A percentile compares a stretch with the other conserved stretches of the same genome.
phyloP scores from a whole-genome alignment of 371 early-diverging fungal species.

The Circinella umbellata region DNA sequence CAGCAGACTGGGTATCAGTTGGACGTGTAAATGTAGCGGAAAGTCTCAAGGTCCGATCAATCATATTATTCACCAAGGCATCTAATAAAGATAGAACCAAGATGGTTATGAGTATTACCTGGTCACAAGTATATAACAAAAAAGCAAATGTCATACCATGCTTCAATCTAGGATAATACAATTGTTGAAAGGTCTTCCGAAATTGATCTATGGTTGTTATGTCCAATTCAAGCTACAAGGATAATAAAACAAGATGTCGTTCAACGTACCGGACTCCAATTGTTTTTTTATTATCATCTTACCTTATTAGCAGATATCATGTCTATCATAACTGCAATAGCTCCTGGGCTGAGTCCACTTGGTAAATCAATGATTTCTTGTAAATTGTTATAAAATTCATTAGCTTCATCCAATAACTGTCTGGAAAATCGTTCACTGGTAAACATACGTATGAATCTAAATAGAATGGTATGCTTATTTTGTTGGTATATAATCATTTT shows the following conservation, averaged over 20 bases:
- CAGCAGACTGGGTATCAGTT: not conserved
- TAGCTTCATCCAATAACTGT: not conserved
- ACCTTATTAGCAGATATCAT: slow-evolving; percentile 15
- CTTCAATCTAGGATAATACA: not conserved
- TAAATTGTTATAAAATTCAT: not conserved
- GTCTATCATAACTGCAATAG: slow-evolving; percentile 13
- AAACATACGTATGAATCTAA: slow-evolving; percentile 15
- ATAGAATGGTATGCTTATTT: not conserved
- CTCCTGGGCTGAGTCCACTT: not conserved
- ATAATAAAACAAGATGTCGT: too few species aligned
- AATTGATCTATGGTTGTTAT: not conserved
- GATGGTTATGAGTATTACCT: too few species aligned
- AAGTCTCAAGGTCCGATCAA: not conserved
- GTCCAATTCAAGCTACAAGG: not conserved
- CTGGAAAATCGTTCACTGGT: slow-evolving; percentile 6
- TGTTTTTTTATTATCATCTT: not conserved
- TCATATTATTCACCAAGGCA: not conserved
- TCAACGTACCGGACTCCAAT: not conserved
- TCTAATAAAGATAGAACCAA: not conserved
- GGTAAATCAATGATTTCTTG: not conserved
- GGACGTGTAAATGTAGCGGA: not conserved
- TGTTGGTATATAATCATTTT: too few species aligned
- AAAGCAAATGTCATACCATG: not conserved
- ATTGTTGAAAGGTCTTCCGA: not conserved
- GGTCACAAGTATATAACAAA: too few species aligned